Conservation (phyloP, 1,139 yeast species). For the Lodderomyces metapsilosis region DNA sequence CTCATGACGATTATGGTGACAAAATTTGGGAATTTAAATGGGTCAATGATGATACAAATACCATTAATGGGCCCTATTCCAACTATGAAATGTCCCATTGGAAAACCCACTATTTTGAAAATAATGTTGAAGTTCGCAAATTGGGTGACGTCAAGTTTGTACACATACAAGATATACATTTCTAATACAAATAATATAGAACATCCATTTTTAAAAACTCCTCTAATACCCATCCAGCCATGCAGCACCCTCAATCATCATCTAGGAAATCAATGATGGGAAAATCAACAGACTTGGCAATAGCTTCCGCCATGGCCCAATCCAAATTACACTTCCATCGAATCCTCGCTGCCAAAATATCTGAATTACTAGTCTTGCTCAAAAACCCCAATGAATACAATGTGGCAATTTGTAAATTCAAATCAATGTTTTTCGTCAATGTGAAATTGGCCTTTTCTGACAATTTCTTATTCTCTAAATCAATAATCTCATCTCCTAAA, state of each 20-base stretch:
- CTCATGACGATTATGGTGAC: conserved; percentile 31
- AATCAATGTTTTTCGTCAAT: conserved; percentile 43
- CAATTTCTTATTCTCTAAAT: conserved; percentile 32
- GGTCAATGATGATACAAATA: conserved; percentile 41
- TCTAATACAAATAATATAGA: neutral
- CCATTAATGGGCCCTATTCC: conserved; percentile 61
- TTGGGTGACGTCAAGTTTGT: conserved; percentile 30
- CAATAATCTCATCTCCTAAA: conserved; percentile 27
- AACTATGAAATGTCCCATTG: conserved; percentile 57
- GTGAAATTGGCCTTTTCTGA: conserved; percentile 32
- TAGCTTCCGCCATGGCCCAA: conserved; percentile 48
- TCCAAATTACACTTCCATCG: conserved; percentile 64
- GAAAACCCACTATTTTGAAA: conserved; percentile 57
- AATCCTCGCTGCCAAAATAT: conserved; percentile 59
- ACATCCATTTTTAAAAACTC: neutral
- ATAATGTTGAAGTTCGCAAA: conserved; percentile 43
- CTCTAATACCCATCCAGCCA: no score
- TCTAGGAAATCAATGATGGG: conserved; percentile 51
- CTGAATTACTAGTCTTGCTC: conserved; percentile 48
- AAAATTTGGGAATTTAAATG: conserved; percentile 63
- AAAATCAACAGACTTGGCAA: conserved; percentile 55
- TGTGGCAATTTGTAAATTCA: conserved; percentile 61
- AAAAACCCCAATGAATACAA: conserved; percentile 55
- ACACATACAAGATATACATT: conserved; percentile 21
- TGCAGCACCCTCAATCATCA: conserved; percentile 21